Conservation (phyloP, 2,329 filamentous ascomycete genomes). For the Colletotrichum coccodes region DNA sequence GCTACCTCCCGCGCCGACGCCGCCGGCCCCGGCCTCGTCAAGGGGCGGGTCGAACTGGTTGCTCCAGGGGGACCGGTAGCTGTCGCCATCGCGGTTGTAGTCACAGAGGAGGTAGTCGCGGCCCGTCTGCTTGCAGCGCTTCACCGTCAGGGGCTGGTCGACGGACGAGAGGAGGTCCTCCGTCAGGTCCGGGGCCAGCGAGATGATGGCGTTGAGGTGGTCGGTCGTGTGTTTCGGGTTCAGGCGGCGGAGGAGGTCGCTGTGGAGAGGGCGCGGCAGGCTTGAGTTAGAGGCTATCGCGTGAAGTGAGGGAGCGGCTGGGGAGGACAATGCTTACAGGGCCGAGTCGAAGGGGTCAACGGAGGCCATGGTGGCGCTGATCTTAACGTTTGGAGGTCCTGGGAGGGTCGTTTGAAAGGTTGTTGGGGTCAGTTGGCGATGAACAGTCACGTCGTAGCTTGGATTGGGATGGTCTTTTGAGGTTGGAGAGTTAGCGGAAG, state of each 20-base stretch:
- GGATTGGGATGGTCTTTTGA: constrained; percentile 4
- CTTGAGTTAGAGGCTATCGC: constrained; percentile 15
- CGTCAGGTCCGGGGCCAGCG: constrained; percentile 88
- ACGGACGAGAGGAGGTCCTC: constrained; percentile 98
- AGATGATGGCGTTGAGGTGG: constrained; percentile 90
- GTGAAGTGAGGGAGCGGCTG: constrained; percentile 8
- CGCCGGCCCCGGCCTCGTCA: constrained; percentile 66
- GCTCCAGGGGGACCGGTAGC: constrained; percentile 98
- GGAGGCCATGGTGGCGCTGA: constrained; percentile 54
- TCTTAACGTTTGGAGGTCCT: background rate
- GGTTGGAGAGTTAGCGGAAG: constrained; percentile 17
- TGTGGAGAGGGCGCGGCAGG: constrained; percentile 50
- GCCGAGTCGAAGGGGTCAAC: constrained; percentile 80
- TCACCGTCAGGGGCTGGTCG: constrained; percentile 90
- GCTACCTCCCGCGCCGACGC: constrained; percentile 61
- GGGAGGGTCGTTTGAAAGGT: background rate
- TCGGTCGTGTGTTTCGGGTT: constrained; percentile 91
- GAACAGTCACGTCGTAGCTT: background rate
- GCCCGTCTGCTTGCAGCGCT: constrained; percentile 86
- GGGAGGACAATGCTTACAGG: constrained; percentile 63
- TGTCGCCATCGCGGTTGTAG: constrained; percentile 99
- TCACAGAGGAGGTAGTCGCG: constrained; percentile 98
- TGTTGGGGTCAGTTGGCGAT: constrained; percentile 1
- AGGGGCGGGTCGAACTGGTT: constrained; percentile 97
- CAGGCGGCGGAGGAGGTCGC: constrained; percentile 96